These are phyloP conservation scores for Begonia masoniana DNA, from an alignment of 306 rosid genomes.

Conservation along the genomic window DNA sequence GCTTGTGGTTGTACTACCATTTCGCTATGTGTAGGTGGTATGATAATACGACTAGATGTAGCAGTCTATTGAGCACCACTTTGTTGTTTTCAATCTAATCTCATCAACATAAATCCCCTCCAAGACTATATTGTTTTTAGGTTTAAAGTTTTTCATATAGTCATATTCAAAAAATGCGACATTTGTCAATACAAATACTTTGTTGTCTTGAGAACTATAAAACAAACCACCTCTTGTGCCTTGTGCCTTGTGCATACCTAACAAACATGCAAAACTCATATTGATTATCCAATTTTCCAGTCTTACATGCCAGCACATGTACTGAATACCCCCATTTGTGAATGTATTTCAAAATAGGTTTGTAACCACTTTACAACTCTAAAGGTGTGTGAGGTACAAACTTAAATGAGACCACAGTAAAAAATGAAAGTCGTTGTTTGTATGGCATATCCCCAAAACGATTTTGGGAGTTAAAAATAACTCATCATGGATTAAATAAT, in stretches of 20 bases:
- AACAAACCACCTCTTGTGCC: not conserved
- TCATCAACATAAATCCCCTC: not conserved
- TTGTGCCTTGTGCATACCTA: not conserved
- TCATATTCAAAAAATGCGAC: not conserved
- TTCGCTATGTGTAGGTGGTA: not conserved
- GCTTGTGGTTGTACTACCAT: not conserved
- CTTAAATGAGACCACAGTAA: not conserved
- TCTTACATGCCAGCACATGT: not conserved
- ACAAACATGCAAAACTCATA: not conserved
- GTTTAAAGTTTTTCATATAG: not conserved
- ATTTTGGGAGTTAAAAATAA: too few relatives aligned
- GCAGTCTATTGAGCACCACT: not conserved
- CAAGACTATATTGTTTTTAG: not conserved
- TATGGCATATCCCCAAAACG: not conserved
- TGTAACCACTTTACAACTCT: not conserved
- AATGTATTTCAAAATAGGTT: not conserved
- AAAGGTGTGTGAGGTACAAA: not conserved
- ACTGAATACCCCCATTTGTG: not conserved
- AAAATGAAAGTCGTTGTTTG: not conserved
- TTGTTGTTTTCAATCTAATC: not conserved
- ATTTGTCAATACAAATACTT: not conserved
- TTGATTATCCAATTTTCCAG: not conserved
- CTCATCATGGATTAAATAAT: not conserved
- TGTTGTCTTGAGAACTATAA: not conserved
- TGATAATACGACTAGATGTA: not conserved